Percentiles rank a stretch among this genome's conserved stretches.
These are phyloP conservation scores for Talaromyces trachyspermus DNA, from an alignment of 495 filamentous ascomycete genomes.

Conservation along the genomic window DNA sequence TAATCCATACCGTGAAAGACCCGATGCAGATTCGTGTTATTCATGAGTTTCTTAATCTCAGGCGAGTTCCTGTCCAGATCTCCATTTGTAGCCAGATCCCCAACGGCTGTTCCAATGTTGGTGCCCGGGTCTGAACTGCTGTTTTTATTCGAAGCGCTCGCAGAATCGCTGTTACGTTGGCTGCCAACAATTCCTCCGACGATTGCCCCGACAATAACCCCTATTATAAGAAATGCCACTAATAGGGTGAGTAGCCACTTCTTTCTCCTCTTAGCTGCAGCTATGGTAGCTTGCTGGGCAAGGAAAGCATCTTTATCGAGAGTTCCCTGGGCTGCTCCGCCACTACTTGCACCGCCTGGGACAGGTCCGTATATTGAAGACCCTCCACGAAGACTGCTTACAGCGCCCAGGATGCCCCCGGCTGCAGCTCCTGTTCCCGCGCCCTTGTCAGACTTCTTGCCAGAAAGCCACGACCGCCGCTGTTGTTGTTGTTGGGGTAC, in stretches of 20 bases:
- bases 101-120: constrained; percentile 19
- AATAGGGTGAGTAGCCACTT: constrained; percentile 63
- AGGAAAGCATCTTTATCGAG: constrained; percentile 53
- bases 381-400: constrained; percentile 25
- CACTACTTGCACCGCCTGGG: constrained; percentile 31
- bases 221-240: constrained; percentile 54
- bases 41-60: constrained; percentile 77
- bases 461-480: constrained; percentile 46
- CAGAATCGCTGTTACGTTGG: constrained; percentile 21
- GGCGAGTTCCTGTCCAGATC: constrained; percentile 65
- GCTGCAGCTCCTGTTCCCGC: constrained; percentile 49
- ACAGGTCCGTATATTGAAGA: constrained; percentile 49
- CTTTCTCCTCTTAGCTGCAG: constrained; percentile 45
- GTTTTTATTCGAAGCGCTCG: constrained; percentile 11
- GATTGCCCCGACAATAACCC: constrained; percentile 69
- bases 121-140: constrained; percentile 10
- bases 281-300: constrained; percentile 28
- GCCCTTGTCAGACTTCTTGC: constrained; percentile 29
- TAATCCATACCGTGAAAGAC: constrained; percentile 98
- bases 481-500: constrained; percentile 25
- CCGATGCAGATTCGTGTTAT: constrained; percentile 74
- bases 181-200: constrained; percentile 62
- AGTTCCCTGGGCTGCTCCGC: constrained; percentile 16
- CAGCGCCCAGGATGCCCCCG: constrained; percentile 38
- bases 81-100: constrained; percentile 48